A percentile compares a stretch with the other conserved stretches of the same genome.
phyloP scores from a whole-genome alignment of 1,284 basidiomycete genomes.

The Ceratobasidium sp. region DNA sequence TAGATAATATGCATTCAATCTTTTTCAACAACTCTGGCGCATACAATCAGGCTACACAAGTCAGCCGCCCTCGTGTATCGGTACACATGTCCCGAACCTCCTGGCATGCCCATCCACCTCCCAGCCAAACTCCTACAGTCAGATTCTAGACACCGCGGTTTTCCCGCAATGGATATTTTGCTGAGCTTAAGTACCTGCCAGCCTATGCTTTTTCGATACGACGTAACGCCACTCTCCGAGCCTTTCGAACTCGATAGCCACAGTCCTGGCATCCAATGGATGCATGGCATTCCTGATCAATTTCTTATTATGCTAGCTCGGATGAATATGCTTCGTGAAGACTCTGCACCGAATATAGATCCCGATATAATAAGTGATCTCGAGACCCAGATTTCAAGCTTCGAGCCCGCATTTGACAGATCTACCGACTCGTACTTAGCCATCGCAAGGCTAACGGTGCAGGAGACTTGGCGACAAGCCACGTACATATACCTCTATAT shows the following conservation, averaged over 20 bases:
- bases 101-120: background rate
- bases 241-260: too few relatives aligned
- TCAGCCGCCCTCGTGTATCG: background rate
- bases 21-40: background rate
- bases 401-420: background rate
- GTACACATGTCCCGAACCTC: conserved; percentile 1
- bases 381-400: background rate
- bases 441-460: conserved; percentile 19
- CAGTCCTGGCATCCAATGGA: conserved; percentile 16
- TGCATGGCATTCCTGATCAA: conserved; percentile 27
- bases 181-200: background rate
- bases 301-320: conserved; percentile 11
- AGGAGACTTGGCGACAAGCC: conserved; percentile 33
- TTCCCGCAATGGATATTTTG: conserved; percentile 12
- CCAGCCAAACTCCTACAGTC: conserved; percentile 20
- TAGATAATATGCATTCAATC: conserved; percentile 9
- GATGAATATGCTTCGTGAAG: conserved; percentile 18
- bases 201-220: conserved; percentile 27
- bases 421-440: conserved; percentile 12
- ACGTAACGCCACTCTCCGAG: background rate
- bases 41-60: background rate
- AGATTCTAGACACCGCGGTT: conserved; percentile 1
- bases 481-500: conserved; percentile 22
- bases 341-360: conserved; percentile 10
- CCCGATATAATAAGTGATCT: conserved; percentile 8